A percentile compares a stretch with the other conserved stretches of the same genome.
These are phyloP conservation scores for Phialophora macrospora DNA, from an alignment of 2,329 filamentous ascomycete species.

Conservation along the genomic window DNA sequence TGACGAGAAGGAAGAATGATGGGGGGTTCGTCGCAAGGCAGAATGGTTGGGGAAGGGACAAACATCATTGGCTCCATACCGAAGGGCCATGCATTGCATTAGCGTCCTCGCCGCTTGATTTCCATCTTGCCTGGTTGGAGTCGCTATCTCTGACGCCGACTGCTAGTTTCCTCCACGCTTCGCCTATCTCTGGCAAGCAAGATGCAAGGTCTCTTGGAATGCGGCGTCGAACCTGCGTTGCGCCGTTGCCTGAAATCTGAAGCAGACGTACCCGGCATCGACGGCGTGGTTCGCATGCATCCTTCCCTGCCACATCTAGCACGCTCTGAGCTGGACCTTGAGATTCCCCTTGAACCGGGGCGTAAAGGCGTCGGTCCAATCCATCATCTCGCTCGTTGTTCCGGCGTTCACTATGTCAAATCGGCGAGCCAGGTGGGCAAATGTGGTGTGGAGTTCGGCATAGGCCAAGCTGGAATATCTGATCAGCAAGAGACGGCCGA, in stretches of 20 bases:
- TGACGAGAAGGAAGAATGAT: background rate
- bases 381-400: conserved; percentile 41
- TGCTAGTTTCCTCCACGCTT: background rate
- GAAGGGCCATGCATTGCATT: conserved; percentile 18
- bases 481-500: background rate
- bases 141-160: background rate
- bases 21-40: background rate
- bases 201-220: background rate
- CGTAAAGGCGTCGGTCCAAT: conserved; percentile 20
- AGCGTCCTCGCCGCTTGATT: background rate
- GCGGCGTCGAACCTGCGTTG: background rate
- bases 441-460: conserved; percentile 42
- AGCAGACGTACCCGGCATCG: background rate
- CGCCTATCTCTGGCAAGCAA: background rate
- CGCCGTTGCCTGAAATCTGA: background rate
- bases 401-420: conserved; percentile 43
- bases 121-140: background rate
- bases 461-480: conserved; percentile 37
- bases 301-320: background rate
- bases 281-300: background rate
- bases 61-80: background rate
- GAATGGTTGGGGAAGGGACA: background rate
- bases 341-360: conserved; percentile 21
- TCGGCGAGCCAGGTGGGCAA: conserved; percentile 39
- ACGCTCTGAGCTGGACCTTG: conserved; percentile 10